A percentile compares a stretch with the other conserved stretches of the same genome.
Evolutionary conservation across 371 early-diverging fungal genomes (phyloP).

Genomic region (Rhizopus sp.): DNA sequence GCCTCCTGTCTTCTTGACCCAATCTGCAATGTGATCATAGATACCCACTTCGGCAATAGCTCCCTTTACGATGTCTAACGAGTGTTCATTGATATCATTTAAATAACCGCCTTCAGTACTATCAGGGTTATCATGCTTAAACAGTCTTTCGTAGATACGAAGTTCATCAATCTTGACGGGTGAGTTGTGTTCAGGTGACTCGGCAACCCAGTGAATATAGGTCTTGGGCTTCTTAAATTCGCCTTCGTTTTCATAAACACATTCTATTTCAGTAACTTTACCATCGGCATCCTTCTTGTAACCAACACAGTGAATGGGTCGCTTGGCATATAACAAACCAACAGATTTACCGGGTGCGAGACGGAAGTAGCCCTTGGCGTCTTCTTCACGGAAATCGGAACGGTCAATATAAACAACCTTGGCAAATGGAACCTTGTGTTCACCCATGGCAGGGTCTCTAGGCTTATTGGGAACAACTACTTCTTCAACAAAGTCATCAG

Average conservation of each 20-base stretch:
- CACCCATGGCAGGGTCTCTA: conserved; percentile 80
- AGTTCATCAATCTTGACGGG: conserved; percentile 85
- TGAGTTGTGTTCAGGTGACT: conserved; percentile 77
- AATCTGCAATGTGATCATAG: conserved; percentile 55
- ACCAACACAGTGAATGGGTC: conserved; percentile 83
- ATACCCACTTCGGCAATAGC: conserved; percentile 90
- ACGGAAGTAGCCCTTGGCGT: conserved; percentile 93
- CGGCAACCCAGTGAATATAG: conserved; percentile 98
- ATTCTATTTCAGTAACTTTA: conserved; percentile 75
- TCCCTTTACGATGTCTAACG: conserved; percentile 67
- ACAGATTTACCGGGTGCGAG: conserved; percentile 93
- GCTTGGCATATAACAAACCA: conserved; percentile 85
- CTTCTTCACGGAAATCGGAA: conserved; percentile 92
- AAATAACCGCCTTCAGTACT: conserved; percentile 92
- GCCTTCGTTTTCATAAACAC: conserved; percentile 74
- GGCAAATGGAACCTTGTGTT: conserved; percentile 86
- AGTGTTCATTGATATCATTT: conserved; percentile 88
- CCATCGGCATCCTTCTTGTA: conserved; percentile 78
- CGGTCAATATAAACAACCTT: conserved; percentile 91
- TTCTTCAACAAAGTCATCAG: conserved; percentile 74
- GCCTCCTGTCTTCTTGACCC: conserved; percentile 49
- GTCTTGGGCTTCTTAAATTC: conserved; percentile 91
- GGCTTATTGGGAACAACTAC: conserved; percentile 88
- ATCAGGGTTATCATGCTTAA: conserved; percentile 88
- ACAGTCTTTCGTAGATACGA: conserved; percentile 85